Evolutionary conservation across 768 basidiomycete species (phyloP).

Genomic region (Lactarius hengduanensis): DNA sequence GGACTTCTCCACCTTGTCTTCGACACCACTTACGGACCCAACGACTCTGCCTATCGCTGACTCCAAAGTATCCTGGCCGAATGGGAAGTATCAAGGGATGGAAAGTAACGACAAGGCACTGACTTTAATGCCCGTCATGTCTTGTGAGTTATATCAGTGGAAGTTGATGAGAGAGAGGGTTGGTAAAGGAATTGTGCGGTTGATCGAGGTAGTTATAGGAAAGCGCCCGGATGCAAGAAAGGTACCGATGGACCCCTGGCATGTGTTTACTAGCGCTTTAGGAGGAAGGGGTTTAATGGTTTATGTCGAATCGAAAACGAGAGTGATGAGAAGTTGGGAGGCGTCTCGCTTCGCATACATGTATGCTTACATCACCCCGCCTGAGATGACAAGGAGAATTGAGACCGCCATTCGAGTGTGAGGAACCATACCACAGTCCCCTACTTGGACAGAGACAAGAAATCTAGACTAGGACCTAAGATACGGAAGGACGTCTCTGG

Average conservation of each 20-base stretch:
- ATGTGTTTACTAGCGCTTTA: background rate
- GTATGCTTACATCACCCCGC: background rate
- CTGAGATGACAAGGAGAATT: background rate
- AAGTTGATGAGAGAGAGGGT: background rate
- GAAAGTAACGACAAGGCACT: background rate
- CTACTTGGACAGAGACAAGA: no score
- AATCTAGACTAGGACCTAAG: background rate
- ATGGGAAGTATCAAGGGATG: background rate
- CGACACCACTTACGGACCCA: background rate
- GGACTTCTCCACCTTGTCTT: background rate
- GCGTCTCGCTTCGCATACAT: background rate
- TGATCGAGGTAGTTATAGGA: constrained; percentile 11
- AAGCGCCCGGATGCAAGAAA: background rate
- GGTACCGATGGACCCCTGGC: background rate
- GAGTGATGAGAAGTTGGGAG: background rate
- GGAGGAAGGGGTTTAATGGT: background rate
- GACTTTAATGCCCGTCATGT: constrained; percentile 11
- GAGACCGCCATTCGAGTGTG: background rate
- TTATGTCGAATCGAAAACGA: background rate
- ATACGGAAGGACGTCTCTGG: background rate
- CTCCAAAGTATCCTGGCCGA: background rate
- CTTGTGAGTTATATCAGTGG: background rate
- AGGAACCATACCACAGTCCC: no score
- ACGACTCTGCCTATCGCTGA: background rate
- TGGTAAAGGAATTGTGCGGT: background rate